phyloP scores from a whole-genome alignment of 371 early-diverging fungal species.

The Mycotypha africana region DNA sequence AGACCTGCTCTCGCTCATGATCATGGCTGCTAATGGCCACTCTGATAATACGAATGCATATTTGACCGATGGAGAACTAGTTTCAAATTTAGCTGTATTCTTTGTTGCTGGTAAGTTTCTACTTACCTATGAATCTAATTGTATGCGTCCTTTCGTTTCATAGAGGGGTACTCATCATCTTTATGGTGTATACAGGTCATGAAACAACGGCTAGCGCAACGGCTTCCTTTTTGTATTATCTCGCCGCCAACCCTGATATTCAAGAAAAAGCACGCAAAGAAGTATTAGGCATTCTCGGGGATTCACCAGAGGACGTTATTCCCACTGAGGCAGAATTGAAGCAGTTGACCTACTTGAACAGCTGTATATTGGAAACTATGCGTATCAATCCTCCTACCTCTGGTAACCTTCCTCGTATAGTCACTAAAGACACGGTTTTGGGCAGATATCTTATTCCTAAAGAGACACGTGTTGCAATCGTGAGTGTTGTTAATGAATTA shows the following conservation, averaged over 20 bases:
- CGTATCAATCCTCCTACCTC: constrained; percentile 35
- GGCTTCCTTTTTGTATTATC: constrained; percentile 28
- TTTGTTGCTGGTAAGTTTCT: constrained; percentile 37
- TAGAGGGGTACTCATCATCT: too few relatives aligned
- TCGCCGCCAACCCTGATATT: constrained; percentile 31
- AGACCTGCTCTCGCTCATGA: constrained; percentile 40
- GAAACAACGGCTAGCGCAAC: constrained; percentile 48
- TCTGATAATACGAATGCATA: neutral
- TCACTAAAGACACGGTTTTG: constrained; percentile 28
- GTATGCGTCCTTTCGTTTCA: too few relatives aligned
- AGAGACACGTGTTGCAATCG: constrained; percentile 27
- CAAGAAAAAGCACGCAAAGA: constrained; percentile 47
- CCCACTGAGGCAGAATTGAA: constrained; percentile 38
- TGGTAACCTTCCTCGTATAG: constrained; percentile 20
- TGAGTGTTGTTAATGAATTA: neutral
- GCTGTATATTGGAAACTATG: constrained; percentile 36
- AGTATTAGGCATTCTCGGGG: constrained; percentile 46
- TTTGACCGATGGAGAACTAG: constrained; percentile 14
- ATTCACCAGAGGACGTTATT: constrained; percentile 32
- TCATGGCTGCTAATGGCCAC: constrained; percentile 19
- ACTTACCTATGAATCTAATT: too few relatives aligned
- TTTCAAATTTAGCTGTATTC: constrained; percentile 23
- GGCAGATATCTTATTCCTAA: constrained; percentile 41
- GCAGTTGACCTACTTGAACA: constrained; percentile 36
- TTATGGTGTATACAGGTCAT: too few relatives aligned